Evolutionary conservation across 2,329 filamentous ascomycete genomes (phyloP), one percentile per base, ranked within the genome.

Genomic region (Trichoderma endophyticum): DNA sequence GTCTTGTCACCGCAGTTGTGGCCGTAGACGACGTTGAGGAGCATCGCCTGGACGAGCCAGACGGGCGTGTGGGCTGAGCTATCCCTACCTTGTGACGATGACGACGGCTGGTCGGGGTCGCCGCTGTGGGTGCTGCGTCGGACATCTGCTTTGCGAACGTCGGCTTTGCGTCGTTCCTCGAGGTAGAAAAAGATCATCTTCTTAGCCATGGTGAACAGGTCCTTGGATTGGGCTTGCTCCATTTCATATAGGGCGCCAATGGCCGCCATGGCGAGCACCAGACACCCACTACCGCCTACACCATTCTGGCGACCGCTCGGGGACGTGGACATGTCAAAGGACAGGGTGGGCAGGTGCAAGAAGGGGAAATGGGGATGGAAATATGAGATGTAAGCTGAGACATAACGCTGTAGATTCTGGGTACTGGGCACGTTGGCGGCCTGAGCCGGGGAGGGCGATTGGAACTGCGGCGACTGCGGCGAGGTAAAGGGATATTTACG

Each of bases 291-390:
- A 71, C 95, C 94, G 72, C 93, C 93, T 74, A 92, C 79, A 83
- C 86, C 81, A 83, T 88, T 79, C 80, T 85, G 86, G 73, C 89
- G 85, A 73, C 87, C 87, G 78, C 89, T 90, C 73, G 89, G 88
- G 59, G 90, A 90, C 61, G 92, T 86, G 66, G 92, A 88, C 66
- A 93, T 89, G 78, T 97, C 94, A 83, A 98, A 98, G 56, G 94
- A 94, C 74, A 98, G 86, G 18, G 95, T 97, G 67, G 95, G 91
- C 76, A 97, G 89, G 82, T 98, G 95, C 73, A 97, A 85, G 81
- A 98, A 97, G n/a, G 96, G 95, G 73, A 97, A 83, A 80, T 98
- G 95, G 26, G 95, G 95, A 79, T 98, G 95, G 81, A 97, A 97
- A 80, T 93, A 97, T 75, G 91, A 90, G 77, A 98, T 90, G 82